phyloP scores from a whole-genome alignment of 2,329 filamentous ascomycete genomes.

The Fusarium sp. region DNA sequence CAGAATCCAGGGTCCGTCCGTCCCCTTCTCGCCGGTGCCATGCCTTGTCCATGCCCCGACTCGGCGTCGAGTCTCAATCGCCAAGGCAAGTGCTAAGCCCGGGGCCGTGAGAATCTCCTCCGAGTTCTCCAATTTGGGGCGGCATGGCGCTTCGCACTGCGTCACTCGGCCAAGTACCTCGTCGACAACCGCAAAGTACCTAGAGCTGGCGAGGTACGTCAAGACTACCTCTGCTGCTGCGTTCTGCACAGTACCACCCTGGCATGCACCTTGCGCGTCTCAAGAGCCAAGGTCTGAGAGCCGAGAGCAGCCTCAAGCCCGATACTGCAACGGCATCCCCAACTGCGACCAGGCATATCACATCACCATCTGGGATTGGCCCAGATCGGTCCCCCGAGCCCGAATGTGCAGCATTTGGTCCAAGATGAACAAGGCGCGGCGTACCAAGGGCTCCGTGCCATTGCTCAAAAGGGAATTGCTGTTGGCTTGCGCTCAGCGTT shows the following conservation, averaged over 20 bases:
- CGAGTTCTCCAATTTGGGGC: slow-evolving; percentile 30
- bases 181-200: slow-evolving; percentile 26
- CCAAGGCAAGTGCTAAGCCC: slow-evolving; percentile 22
- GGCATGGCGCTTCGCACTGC: slow-evolving; percentile 46
- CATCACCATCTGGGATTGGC: slow-evolving; percentile 22
- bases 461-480: slow-evolving; percentile 10
- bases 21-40: neutral
- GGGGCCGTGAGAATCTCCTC: slow-evolving; percentile 15
- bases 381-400: neutral
- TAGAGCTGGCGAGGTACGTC: slow-evolving; percentile 13
- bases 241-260: neutral
- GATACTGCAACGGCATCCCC: slow-evolving; percentile 11
- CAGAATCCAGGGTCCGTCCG: neutral
- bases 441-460: neutral
- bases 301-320: slow-evolving; percentile 24
- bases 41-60: slow-evolving; percentile 7
- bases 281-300: slow-evolving; percentile 19
- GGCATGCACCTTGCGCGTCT: slow-evolving; percentile 10
- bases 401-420: slow-evolving; percentile 9
- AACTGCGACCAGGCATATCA: slow-evolving; percentile 23
- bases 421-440: neutral
- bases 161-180: slow-evolving; percentile 37
- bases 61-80: slow-evolving; percentile 28
- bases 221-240: slow-evolving; percentile 1
- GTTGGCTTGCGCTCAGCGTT: neutral